Evolutionary conservation across 805 yeast species (phyloP).

Genomic region (Saccharomycopsis malanga): DNA sequence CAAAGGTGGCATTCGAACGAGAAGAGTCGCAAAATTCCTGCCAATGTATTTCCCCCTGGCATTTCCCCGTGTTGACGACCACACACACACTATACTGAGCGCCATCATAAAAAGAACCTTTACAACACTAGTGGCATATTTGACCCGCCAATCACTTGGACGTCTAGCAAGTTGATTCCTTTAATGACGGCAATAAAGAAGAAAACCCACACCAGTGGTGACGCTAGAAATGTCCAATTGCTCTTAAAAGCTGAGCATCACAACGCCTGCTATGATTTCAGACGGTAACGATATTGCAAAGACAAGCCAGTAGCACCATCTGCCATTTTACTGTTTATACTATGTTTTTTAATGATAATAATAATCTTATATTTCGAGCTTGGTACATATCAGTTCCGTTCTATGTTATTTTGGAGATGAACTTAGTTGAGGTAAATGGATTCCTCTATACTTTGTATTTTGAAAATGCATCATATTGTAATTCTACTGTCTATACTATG

Average conservation of each 20-base stretch:
- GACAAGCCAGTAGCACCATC: conserved; percentile 67
- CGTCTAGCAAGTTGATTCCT: conserved; percentile 55
- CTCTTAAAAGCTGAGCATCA: conserved; percentile 63
- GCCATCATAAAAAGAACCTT: conserved; percentile 49
- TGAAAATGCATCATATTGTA: too few relatives aligned
- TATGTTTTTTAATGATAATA: too few relatives aligned
- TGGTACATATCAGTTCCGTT: too few relatives aligned
- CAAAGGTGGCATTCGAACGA: conserved; percentile 49
- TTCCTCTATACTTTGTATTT: too few relatives aligned
- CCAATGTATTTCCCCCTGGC: conserved; percentile 54
- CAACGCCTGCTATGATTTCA: conserved; percentile 72
- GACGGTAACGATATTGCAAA: conserved; percentile 69
- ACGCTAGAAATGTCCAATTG: conserved; percentile 42
- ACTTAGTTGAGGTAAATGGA: too few relatives aligned
- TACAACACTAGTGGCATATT: conserved; percentile 51
- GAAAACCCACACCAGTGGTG: conserved; percentile 60
- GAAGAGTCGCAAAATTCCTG: conserved; percentile 58
- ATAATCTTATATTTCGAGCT: too few relatives aligned
- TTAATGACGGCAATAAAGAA: conserved; percentile 44
- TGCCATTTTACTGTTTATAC: too few relatives aligned
- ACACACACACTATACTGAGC: conserved; percentile 58
- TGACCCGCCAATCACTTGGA: conserved; percentile 65
- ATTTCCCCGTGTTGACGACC: conserved; percentile 50
- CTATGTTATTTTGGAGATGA: too few relatives aligned
- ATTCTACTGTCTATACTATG: too few relatives aligned